These are phyloP conservation scores for Rhytidiadelphus loreus DNA, from an alignment of 225 moss, liverwort and hornwort genomes.

Conservation along the genomic window DNA sequence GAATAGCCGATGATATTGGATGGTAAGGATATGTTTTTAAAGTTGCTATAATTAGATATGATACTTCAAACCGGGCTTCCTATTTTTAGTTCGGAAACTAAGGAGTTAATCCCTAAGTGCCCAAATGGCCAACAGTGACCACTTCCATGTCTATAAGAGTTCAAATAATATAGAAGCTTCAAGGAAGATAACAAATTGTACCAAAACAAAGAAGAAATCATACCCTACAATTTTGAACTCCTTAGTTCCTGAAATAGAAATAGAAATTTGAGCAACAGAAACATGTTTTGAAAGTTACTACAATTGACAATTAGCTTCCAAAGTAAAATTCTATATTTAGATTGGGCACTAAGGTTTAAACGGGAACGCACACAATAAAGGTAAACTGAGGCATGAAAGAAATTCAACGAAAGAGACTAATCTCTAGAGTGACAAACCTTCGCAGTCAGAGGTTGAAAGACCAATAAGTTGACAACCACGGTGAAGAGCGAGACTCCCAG, in stretches of 20 bases:
- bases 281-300: neutral
- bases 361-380: neutral
- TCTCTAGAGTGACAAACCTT: conserved; percentile 39
- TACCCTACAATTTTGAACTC: neutral
- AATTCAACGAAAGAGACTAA: neutral
- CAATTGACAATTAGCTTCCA: neutral
- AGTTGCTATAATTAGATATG: neutral
- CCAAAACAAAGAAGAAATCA: neutral
- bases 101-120: neutral
- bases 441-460: conserved; percentile 57
- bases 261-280: neutral
- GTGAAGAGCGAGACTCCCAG: conserved; percentile 49
- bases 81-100: neutral
- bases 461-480: conserved; percentile 44
- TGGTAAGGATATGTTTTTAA: neutral
- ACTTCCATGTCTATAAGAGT: neutral
- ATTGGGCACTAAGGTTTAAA: neutral
- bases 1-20: neutral
- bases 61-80: neutral
- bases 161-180: neutral
- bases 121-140: neutral
- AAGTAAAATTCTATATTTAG: no score
- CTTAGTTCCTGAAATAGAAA: neutral
- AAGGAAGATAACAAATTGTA: neutral
- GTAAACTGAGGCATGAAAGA: neutral